Percentiles rank a stretch among this genome's conserved stretches.
Conservation (phyloP, 768 basidiomycete genomes). For the Galerina marginata region DNA sequence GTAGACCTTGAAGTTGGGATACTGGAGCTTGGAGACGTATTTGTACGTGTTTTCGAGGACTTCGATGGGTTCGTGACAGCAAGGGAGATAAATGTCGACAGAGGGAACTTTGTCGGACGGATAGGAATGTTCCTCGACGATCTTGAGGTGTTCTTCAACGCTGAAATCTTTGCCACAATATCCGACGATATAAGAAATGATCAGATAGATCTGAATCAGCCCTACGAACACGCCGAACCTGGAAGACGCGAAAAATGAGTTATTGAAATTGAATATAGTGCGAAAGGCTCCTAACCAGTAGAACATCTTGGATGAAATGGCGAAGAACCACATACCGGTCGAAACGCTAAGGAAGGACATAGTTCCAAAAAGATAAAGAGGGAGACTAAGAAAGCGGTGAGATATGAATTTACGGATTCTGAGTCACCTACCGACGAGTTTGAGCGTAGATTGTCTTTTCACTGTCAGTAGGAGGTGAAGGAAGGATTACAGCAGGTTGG, state of each 20-base stretch:
- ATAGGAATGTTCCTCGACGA: slow-evolving; percentile 23
- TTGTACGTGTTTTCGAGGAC: slow-evolving; percentile 37
- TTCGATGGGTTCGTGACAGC: slow-evolving; percentile 33
- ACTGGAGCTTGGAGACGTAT: slow-evolving; percentile 30
- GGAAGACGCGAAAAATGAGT: not conserved
- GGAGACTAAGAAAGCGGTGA: slow-evolving; percentile 12
- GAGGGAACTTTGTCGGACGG: slow-evolving; percentile 25
- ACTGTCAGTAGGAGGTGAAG: slow-evolving; percentile 27
- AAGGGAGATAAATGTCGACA: slow-evolving; percentile 35
- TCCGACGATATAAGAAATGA: slow-evolving; percentile 29
- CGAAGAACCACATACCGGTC: slow-evolving; percentile 34
- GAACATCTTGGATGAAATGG: slow-evolving; percentile 27
- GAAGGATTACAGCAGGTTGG: slow-evolving; percentile 25
- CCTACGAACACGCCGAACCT: slow-evolving; percentile 31
- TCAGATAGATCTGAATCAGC: slow-evolving; percentile 29
- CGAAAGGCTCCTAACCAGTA: slow-evolving; percentile 25
- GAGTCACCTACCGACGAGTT: slow-evolving; percentile 23
- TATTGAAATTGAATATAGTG: not conserved
- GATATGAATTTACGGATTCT: not conserved
- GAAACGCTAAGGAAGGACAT: slow-evolving; percentile 32
- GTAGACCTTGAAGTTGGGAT: slow-evolving; percentile 31
- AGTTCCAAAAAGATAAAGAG: slow-evolving; percentile 30
- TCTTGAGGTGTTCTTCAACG: slow-evolving; percentile 23
- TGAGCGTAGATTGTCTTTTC: slow-evolving; percentile 29
- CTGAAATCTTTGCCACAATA: slow-evolving; percentile 32